phyloP scores from a whole-genome alignment of 2,329 filamentous ascomycete species.

The Gnomoniopsis sp. region DNA sequence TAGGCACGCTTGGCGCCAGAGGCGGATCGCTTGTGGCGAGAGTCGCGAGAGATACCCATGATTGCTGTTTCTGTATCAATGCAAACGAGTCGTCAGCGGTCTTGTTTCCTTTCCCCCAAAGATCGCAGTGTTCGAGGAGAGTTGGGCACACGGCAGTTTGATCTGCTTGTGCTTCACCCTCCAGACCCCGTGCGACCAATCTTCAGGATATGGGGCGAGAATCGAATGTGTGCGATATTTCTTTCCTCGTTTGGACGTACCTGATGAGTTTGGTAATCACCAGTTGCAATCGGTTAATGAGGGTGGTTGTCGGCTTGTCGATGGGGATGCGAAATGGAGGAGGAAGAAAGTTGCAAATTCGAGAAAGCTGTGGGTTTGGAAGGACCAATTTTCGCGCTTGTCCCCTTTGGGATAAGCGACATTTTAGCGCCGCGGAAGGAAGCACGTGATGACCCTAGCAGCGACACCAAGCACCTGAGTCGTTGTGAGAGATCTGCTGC shows the following conservation, averaged over 20 bases:
- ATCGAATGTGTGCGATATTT: not conserved
- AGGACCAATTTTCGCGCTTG: slow-evolving; percentile 4
- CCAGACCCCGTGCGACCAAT: not conserved
- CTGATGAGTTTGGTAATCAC: slow-evolving; percentile 20
- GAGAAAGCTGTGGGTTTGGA: slow-evolving; percentile 14
- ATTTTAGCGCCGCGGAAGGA: not conserved
- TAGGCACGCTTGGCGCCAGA: slow-evolving; percentile 96
- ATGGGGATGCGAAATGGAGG: slow-evolving; percentile 4
- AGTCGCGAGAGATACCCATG: slow-evolving; percentile 99
- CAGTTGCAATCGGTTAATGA: slow-evolving; percentile 19
- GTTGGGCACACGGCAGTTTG: not conserved
- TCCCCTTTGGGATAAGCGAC: not conserved
- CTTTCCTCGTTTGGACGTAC: slow-evolving; percentile 10
- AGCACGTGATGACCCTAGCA: slow-evolving; percentile 8
- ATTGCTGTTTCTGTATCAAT: slow-evolving; percentile 65
- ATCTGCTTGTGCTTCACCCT: not conserved
- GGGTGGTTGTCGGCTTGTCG: slow-evolving; percentile 19
- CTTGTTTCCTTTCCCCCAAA: too few species aligned
- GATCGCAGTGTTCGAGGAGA: too few species aligned
- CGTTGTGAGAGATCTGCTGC: too few species aligned
- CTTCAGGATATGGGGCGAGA: not conserved
- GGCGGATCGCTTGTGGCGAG: slow-evolving; percentile 99
- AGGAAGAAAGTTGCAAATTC: slow-evolving; percentile 10
- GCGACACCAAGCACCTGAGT: not conserved
- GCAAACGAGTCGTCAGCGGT: slow-evolving; percentile 22